phyloP scores from a whole-genome alignment of 116 monocot genomes.

The Phalaenopsis hybrid region DNA sequence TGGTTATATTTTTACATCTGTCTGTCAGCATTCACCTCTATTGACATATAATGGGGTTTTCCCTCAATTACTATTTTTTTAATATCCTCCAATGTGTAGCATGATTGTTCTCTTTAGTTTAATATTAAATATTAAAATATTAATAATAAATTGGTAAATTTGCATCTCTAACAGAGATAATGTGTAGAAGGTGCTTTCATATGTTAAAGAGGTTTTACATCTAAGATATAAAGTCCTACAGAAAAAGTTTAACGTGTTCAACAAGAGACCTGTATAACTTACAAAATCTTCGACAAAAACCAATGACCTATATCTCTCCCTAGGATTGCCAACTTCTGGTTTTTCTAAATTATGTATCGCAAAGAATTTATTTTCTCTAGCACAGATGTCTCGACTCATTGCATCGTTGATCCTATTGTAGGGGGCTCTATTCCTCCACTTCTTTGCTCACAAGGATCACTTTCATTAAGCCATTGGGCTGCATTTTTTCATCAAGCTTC shows the following conservation, averaged over 20 bases:
- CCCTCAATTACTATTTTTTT: background rate
- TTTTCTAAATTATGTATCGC: too few species aligned
- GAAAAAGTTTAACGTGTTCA: background rate
- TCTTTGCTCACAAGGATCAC: too few species aligned
- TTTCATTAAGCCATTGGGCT: slow-evolving; percentile 49
- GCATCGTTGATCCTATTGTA: too few species aligned
- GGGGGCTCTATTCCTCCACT: too few species aligned
- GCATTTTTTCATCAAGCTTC: slow-evolving; percentile 90
- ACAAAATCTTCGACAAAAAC: too few species aligned
- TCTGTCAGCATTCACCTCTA: background rate
- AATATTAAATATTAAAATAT: too few species aligned
- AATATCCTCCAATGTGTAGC: background rate
- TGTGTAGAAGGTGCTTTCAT: slow-evolving; percentile 52
- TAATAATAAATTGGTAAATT: background rate
- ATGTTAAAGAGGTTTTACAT: slow-evolving; percentile 46
- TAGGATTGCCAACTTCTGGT: too few species aligned
- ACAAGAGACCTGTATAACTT: too few species aligned
- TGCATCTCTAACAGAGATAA: background rate
- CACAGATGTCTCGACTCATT: too few species aligned
- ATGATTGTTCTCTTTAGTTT: background rate
- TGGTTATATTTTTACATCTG: background rate
- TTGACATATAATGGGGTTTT: background rate
- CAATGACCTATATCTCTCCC: too few species aligned
- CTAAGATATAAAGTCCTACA: slow-evolving; percentile 48
- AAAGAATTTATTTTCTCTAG: too few species aligned